A percentile compares a stretch with the other conserved stretches of the same genome.
These are phyloP conservation scores for Tubosaeta brunneosetosa DNA, from an alignment of 768 basidiomycete genomes.

Conservation along the genomic window DNA sequence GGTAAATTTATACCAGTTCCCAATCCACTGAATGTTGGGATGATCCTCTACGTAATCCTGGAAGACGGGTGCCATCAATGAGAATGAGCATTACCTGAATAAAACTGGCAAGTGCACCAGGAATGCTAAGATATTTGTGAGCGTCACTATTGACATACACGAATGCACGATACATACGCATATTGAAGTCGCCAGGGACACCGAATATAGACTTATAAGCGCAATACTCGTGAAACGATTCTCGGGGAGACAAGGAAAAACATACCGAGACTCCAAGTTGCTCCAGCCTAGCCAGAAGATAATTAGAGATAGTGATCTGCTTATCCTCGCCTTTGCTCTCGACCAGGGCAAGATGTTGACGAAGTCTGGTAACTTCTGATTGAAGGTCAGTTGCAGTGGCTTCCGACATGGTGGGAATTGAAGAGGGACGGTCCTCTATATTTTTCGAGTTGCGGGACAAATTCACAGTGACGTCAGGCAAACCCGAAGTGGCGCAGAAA, in stretches of 20 bases:
- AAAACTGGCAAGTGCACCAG: slow-evolving; percentile 16
- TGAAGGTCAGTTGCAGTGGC: slow-evolving; percentile 28
- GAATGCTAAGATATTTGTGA: slow-evolving; percentile 21
- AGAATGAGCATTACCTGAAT: background rate
- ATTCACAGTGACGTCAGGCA: no score
- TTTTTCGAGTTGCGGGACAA: background rate
- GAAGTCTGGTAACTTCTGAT: slow-evolving; percentile 44
- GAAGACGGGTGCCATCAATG: background rate
- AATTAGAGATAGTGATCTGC: slow-evolving; percentile 50
- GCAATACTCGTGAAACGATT: background rate
- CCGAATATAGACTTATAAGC: slow-evolving; percentile 67
- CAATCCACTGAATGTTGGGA: slow-evolving; percentile 76
- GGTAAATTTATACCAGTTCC: slow-evolving; percentile 56
- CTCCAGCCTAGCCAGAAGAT: slow-evolving; percentile 57
- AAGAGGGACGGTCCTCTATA: slow-evolving; percentile 3
- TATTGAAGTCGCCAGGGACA: slow-evolving; percentile 84
- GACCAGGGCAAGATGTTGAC: slow-evolving; percentile 37
- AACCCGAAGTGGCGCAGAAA: no score
- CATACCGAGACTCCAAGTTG: slow-evolving; percentile 62
- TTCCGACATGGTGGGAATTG: slow-evolving; percentile 14
- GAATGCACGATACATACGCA: slow-evolving; percentile 36
- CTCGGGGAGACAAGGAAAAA: background rate
- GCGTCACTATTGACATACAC: background rate
- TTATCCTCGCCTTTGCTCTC: slow-evolving; percentile 29
- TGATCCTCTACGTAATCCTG: slow-evolving; percentile 84